These are phyloP conservation scores for Dillenia suffruticosa DNA, from an alignment of 164 flowering plant species.

Conservation along the genomic window DNA sequence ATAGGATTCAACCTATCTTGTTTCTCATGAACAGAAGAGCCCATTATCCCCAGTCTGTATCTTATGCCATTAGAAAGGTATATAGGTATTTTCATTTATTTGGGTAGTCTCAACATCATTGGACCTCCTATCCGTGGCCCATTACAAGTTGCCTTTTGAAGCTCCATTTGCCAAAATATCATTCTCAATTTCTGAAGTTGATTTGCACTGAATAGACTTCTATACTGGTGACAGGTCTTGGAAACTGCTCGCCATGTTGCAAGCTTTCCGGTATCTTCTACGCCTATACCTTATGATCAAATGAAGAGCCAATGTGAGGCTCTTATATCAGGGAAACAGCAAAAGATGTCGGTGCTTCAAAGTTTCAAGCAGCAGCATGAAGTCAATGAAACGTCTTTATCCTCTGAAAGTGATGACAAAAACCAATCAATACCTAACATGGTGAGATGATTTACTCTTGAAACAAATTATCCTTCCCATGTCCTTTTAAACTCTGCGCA, in stretches of 20 bases:
- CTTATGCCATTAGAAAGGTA: too few species aligned
- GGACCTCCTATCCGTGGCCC: too few species aligned
- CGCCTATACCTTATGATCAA: slow-evolving; percentile 75
- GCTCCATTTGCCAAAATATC: too few species aligned
- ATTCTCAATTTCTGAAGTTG: too few species aligned
- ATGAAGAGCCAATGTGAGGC: slow-evolving; percentile 89
- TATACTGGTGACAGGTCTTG: slow-evolving; percentile 43
- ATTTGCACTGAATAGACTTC: not conserved
- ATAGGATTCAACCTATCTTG: too few species aligned
- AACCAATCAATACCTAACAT: slow-evolving; percentile 12
- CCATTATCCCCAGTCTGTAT: too few species aligned
- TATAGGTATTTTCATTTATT: too few species aligned
- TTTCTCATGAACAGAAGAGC: too few species aligned
- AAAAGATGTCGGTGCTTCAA: slow-evolving; percentile 80
- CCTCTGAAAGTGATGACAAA: slow-evolving; percentile 26
- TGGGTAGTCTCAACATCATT: too few species aligned
- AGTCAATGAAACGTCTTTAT: slow-evolving; percentile 20
- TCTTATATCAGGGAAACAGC: slow-evolving; percentile 75
- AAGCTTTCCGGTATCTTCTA: slow-evolving; percentile 49
- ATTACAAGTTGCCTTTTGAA: too few species aligned
- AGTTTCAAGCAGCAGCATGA: slow-evolving; percentile 59
- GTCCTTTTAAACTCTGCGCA: too few species aligned
- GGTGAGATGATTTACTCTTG: slow-evolving; percentile 29
- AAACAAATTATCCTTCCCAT: too few species aligned
- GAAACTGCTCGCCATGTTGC: slow-evolving; percentile 88